Conservation (phyloP, 768 basidiomycete genomes). For the Kwoniella mangroviensis region DNA sequence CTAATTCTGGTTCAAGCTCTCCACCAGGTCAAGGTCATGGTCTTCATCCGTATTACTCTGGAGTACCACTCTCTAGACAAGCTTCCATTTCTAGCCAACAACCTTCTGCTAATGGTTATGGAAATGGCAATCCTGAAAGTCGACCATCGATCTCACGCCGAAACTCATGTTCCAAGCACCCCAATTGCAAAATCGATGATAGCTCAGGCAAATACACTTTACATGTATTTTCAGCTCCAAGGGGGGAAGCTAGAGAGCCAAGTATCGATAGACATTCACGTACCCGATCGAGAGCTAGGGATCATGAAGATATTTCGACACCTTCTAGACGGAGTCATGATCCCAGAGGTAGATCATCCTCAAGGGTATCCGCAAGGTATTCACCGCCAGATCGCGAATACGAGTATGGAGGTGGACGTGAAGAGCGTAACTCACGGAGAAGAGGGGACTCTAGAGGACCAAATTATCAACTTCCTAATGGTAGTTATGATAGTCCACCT, state of each 20-base stretch:
- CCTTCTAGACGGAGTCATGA: not conserved
- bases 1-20: not conserved
- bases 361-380: not conserved
- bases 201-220: not conserved
- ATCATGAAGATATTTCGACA: not conserved
- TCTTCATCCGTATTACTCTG: too few species aligned
- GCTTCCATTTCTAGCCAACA: not conserved
- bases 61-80: not conserved
- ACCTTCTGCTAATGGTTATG: not conserved
- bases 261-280: not conserved
- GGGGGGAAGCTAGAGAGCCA: not conserved
- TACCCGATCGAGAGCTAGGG: not conserved
- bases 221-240: not conserved
- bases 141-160: not conserved
- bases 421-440: not conserved
- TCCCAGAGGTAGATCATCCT: not conserved
- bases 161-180: not conserved
- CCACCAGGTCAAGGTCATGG: not conserved
- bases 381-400: not conserved
- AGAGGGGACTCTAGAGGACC: not conserved
- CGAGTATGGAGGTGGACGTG: not conserved
- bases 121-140: not conserved
- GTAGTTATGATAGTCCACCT: not conserved
- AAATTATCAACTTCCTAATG: not conserved
- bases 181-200: not conserved